Conservation (phyloP, 441 rosid genomes). For the Breynia disticha region DNA sequence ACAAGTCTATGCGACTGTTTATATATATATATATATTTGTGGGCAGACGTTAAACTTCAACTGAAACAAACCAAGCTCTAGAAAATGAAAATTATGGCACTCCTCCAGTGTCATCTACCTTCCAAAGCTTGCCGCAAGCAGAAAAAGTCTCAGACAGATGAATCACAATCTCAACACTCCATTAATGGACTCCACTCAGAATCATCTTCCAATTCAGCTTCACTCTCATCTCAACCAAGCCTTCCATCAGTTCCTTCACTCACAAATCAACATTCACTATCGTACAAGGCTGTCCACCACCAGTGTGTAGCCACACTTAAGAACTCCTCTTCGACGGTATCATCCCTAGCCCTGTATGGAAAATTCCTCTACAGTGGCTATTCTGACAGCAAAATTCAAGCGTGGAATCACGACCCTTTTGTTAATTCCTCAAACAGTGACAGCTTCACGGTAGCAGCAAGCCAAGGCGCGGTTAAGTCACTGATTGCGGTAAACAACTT, state of each 20-base stretch:
- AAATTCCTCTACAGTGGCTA: conserved; percentile 40
- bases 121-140: conserved; percentile 5
- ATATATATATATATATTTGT: too few relatives aligned
- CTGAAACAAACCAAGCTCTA: too few relatives aligned
- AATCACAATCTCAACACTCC: conserved; percentile 15
- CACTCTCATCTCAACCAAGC: conserved; percentile 43
- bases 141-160: neutral
- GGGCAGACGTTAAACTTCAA: too few relatives aligned
- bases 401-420: conserved; percentile 28
- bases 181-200: conserved; percentile 16
- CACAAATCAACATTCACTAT: neutral
- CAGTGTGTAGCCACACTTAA: conserved; percentile 38
- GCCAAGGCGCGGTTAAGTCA: conserved; percentile 48
- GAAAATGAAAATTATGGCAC: neutral
- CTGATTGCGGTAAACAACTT: conserved; percentile 33
- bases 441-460: conserved; percentile 14
- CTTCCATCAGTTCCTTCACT: conserved; percentile 34
- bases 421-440: neutral
- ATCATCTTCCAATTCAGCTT: conserved; percentile 18
- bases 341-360: conserved; percentile 38
- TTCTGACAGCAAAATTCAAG: conserved; percentile 39
- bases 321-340: conserved; percentile 38
- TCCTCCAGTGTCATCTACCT: neutral
- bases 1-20: too few relatives aligned
- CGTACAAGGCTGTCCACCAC: conserved; percentile 10